Conservation (phyloP, 331 rosid species). For the Malus hybrid region DNA sequence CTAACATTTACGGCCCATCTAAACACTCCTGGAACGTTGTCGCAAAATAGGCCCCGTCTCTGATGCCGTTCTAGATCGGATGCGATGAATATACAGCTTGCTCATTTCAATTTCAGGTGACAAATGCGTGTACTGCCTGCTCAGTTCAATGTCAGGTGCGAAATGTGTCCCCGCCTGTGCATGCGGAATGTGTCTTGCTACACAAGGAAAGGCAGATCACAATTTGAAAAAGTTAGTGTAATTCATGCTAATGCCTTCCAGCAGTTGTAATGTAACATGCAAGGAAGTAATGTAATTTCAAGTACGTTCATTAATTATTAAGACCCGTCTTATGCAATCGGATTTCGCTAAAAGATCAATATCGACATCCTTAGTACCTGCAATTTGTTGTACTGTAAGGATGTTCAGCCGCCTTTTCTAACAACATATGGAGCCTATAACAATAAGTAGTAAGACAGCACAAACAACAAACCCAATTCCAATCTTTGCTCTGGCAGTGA, state of each 20-base stretch:
- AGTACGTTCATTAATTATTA: too few species aligned
- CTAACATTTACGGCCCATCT: not conserved
- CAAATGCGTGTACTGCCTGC: constrained; percentile 28
- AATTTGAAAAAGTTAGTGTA: not conserved
- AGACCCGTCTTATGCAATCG: not conserved
- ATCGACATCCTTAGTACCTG: constrained; percentile 43
- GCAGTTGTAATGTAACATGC: too few species aligned
- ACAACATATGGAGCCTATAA: constrained; percentile 66
- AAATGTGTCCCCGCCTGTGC: constrained; percentile 78
- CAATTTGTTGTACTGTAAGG: constrained; percentile 65
- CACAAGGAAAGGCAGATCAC: constrained; percentile 11
- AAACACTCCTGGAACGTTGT: constrained; percentile 10
- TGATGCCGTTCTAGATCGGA: constrained; percentile 54
- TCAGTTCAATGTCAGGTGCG: constrained; percentile 80
- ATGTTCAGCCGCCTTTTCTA: constrained; percentile 86
- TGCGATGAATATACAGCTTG: constrained; percentile 35
- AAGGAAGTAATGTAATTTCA: too few species aligned
- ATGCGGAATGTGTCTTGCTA: constrained; percentile 92
- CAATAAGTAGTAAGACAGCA: constrained; percentile 39
- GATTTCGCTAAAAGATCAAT: not conserved
- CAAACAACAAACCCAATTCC: constrained; percentile 66
- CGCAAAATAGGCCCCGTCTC: constrained; percentile 82
- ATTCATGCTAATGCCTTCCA: too few species aligned
- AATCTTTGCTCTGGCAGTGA: constrained; percentile 56
- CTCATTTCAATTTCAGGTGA: too few species aligned